Conservation (phyloP, 164 flowering plant species). For the Vitis labrusca region DNA sequence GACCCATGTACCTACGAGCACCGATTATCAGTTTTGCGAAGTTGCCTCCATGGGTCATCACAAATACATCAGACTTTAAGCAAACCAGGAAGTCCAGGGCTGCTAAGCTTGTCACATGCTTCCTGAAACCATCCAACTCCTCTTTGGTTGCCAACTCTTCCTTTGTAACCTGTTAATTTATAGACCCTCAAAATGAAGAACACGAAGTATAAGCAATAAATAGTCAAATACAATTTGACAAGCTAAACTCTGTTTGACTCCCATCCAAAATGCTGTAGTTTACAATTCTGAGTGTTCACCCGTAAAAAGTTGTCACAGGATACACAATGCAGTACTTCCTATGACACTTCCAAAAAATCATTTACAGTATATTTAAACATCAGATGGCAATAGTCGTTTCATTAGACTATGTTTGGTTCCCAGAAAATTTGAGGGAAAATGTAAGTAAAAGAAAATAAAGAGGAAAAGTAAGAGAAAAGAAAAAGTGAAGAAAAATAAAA, state of each 20-base stretch:
- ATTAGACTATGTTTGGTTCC: background rate
- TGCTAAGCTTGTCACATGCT: slow-evolving; percentile 96
- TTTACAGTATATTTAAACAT: background rate
- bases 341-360: background rate
- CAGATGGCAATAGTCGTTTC: background rate
- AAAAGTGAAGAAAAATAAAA: too few relatives aligned
- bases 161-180: slow-evolving; percentile 73
- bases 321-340: background rate
- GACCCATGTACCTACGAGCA: slow-evolving; percentile 92
- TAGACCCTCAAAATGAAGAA: background rate
- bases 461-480: too few relatives aligned
- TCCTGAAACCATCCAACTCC: slow-evolving; percentile 77
- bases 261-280: too few relatives aligned
- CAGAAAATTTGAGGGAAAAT: too few relatives aligned
- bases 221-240: background rate
- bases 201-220: background rate
- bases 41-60: slow-evolving; percentile 98
- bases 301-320: background rate
- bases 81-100: slow-evolving; percentile 96
- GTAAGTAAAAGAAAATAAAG: too few relatives aligned
- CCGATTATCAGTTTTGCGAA: slow-evolving; percentile 94
- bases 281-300: too few relatives aligned
- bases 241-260: background rate
- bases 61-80: slow-evolving; percentile 94
- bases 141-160: slow-evolving; percentile 81